phyloP scores from a whole-genome alignment of 1,139 yeast species.

The Taiozyma sp. region DNA sequence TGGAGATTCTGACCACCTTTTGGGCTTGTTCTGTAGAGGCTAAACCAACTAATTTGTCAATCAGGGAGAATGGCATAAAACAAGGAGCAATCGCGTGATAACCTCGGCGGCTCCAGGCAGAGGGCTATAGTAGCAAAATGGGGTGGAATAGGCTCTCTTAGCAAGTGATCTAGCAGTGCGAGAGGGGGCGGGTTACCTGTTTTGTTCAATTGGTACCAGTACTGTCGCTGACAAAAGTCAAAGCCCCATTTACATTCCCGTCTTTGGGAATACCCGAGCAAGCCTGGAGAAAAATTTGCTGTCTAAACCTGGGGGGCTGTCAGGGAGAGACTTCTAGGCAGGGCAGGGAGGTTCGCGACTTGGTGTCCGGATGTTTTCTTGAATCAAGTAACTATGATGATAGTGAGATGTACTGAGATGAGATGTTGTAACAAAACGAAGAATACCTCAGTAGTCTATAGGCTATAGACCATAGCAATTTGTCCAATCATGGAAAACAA shows the following conservation, averaged over 20 bases:
- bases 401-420: no score
- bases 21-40: neutral
- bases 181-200: neutral
- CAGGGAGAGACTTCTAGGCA: neutral
- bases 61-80: constrained; percentile 1
- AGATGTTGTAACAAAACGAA: no score
- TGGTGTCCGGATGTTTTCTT: neutral
- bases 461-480: no score
- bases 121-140: neutral
- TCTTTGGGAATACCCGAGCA: no score
- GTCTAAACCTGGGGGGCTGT: neutral
- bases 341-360: no score
- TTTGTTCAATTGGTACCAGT: neutral
- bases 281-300: neutral
- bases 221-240: neutral
- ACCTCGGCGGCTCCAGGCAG: neutral
- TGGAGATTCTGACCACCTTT: constrained; percentile 2
- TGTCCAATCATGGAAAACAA: neutral
- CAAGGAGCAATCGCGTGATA: neutral
- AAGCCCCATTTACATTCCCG: neutral
- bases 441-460: no score
- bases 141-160: neutral
- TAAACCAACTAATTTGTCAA: constrained; percentile 1
- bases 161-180: neutral
- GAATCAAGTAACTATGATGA: no score